Evolutionary conservation across 352 stramenopile genomes (phyloP).

Genomic region (Phytophthora colocasiae): DNA sequence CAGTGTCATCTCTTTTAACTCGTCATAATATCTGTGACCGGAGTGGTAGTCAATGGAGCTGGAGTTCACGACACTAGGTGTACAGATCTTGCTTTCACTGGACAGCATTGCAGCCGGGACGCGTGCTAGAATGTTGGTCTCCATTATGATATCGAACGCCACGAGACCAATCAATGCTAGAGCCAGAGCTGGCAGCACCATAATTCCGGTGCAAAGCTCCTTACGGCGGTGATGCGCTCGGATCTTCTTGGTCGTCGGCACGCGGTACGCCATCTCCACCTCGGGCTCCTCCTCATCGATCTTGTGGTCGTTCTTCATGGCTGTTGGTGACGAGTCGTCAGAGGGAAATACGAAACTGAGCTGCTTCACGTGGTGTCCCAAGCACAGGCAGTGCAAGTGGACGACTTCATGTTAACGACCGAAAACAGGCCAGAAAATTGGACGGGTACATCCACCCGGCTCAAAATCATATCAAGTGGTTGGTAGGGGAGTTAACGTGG

Average conservation of each 20-base stretch:
- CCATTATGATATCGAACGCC: constrained; percentile 29
- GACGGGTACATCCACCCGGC: constrained; percentile 12
- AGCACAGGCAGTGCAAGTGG: constrained; percentile 4
- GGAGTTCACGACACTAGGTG: constrained; percentile 14
- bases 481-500: not conserved
- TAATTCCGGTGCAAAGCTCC: constrained; percentile 13
- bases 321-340: not conserved
- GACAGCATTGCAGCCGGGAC: constrained; percentile 15
- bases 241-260: constrained; percentile 7
- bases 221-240: constrained; percentile 10
- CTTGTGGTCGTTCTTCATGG: constrained; percentile 6
- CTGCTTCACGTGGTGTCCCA: no score
- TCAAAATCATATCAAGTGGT: constrained; percentile 15
- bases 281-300: constrained; percentile 4
- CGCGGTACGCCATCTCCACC: constrained; percentile 1
- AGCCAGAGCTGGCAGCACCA: constrained; percentile 15
- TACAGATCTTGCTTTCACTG: constrained; percentile 8
- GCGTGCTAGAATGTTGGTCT: constrained; percentile 22
- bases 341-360: no score
- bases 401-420: constrained; percentile 5
- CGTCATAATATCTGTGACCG: constrained; percentile 18
- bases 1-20: constrained; percentile 6
- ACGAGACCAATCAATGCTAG: constrained; percentile 19
- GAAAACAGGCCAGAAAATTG: constrained; percentile 6
- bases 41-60: constrained; percentile 23